Percentiles rank a stretch among this genome's conserved stretches.
Conservation (phyloP, 306 rosid genomes). For the Senna tora region DNA sequence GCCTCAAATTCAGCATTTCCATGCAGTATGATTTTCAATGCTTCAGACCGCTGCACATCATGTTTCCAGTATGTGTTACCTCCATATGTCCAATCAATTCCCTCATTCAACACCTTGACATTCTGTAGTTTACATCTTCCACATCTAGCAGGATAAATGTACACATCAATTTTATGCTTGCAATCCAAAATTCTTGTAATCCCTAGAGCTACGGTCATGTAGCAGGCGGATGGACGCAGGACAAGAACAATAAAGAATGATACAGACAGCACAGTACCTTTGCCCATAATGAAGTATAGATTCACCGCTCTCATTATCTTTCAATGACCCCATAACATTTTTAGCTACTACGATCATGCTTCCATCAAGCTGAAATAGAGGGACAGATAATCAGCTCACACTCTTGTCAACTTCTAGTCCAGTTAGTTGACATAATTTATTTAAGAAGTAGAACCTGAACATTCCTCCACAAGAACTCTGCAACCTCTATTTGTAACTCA, state of each 20-base stretch:
- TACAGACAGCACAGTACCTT: slow-evolving; percentile 55
- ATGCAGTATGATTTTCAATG: slow-evolving; percentile 68
- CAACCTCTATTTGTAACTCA: slow-evolving; percentile 87
- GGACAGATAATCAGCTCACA: slow-evolving; percentile 45
- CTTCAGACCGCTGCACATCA: slow-evolving; percentile 68
- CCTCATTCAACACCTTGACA: slow-evolving; percentile 77
- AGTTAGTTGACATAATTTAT: slow-evolving; percentile 26
- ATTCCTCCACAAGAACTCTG: slow-evolving; percentile 90
- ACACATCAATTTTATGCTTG: slow-evolving; percentile 19
- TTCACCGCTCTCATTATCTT: slow-evolving; percentile 61
- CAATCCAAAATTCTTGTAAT: slow-evolving; percentile 29
- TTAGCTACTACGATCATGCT: slow-evolving; percentile 75
- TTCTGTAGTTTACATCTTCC: slow-evolving; percentile 92
- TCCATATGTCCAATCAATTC: slow-evolving; percentile 74
- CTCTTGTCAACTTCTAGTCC: slow-evolving; percentile 31
- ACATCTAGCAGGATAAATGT: slow-evolving; percentile 61
- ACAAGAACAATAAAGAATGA: slow-evolving; percentile 12
- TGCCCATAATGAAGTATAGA: slow-evolving; percentile 73
- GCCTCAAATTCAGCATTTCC: slow-evolving; percentile 99
- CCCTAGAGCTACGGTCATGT: background rate
- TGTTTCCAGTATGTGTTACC: slow-evolving; percentile 86
- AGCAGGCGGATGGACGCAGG: background rate
- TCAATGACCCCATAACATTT: slow-evolving; percentile 68
- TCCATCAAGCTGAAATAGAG: slow-evolving; percentile 72
- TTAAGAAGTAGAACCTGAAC: slow-evolving; percentile 70